Evolutionary conservation across 139 green algal genomes (phyloP), one percentile per base, ranked within the genome.

Genomic region (Coccomyxa sp.): DNA sequence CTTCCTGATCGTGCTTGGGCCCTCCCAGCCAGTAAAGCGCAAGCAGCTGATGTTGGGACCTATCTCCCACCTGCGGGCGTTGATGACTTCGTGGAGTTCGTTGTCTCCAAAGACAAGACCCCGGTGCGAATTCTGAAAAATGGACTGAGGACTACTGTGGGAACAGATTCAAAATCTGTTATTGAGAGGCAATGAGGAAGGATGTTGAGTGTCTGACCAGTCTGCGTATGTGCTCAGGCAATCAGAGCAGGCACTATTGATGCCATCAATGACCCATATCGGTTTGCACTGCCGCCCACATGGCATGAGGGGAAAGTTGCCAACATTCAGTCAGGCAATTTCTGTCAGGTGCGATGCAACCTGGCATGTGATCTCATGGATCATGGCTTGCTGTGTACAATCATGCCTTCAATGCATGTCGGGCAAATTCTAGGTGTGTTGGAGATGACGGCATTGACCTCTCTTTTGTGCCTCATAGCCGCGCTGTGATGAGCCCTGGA

Each of bases 401-500:
- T 15, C 18, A 71, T 71, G 63, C 63, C 18, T 71, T 21, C 18
- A 28, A 25, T 71, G 21, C 21, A 25, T 21, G 18, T 21, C 1
- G 10, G 63, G 63, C 18, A 71, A 25, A 21, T 71, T 21, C 1
- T 71, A 3, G 1, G 63, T 71, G 21, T 71, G 60, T 25, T 68
- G 15, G 16, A 16, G 60, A 68, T 68, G 60, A 25, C 60, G 21
- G 38, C 38, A 51, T 51, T 51, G 38, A 51, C 38, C 63, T 28
- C 60, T 68, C 21, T 71, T 21, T 71, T 1, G 21, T 71, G 63
- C 63, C 63, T 14, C 10, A 9, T 91, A 95, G 88, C 90, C 90
- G 10, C 68, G 79, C 0, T 93, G 89, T 78, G 90, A 87, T n/a
- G 92, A 96, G 83, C 92, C 92, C 0, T 96, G 92, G 92, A 92